Evolutionary conservation across 768 basidiomycete genomes (phyloP).

Genomic region (Floccularia luteovirens): DNA sequence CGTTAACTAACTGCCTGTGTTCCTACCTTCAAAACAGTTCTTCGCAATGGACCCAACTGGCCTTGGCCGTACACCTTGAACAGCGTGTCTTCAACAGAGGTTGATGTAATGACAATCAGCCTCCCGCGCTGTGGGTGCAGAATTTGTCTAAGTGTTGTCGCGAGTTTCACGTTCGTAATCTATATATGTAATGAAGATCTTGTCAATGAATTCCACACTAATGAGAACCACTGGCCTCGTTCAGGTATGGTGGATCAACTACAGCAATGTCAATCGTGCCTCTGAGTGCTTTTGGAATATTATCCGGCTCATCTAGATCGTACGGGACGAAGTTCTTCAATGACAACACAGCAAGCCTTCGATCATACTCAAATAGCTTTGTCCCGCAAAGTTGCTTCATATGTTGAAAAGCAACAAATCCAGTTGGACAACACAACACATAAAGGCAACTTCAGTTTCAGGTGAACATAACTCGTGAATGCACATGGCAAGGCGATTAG

Average conservation of each 20-base stretch:
- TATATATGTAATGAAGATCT: no score
- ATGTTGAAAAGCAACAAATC: conserved; percentile 40
- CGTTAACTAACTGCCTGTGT: conserved; percentile 31
- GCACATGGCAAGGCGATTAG: conserved; percentile 24
- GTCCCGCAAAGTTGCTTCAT: conserved; percentile 22
- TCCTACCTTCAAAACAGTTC: conserved; percentile 24
- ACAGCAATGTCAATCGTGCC: conserved; percentile 29
- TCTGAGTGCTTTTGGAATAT: conserved; percentile 22
- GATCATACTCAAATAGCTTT: conserved; percentile 31
- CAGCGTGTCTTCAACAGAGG: conserved; percentile 25
- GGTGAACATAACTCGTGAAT: conserved; percentile 23
- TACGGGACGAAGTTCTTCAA: conserved; percentile 32
- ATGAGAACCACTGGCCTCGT: conserved; percentile 24
- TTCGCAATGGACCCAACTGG: conserved; percentile 29
- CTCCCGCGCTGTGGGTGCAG: conserved; percentile 27
- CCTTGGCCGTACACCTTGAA: conserved; percentile 23
- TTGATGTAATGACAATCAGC: conserved; percentile 31
- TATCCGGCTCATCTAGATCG: conserved; percentile 35
- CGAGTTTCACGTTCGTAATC: conserved; percentile 32
- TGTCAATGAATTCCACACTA: background rate
- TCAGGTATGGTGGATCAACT: conserved; percentile 38
- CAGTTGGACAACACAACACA: conserved; percentile 43
- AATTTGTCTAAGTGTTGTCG: conserved; percentile 29
- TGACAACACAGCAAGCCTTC: conserved; percentile 31
- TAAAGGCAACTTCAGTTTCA: conserved; percentile 27